Evolutionary conservation across 2,329 filamentous ascomycete species (phyloP).

Genomic region (Aspergillus tubingensis): DNA sequence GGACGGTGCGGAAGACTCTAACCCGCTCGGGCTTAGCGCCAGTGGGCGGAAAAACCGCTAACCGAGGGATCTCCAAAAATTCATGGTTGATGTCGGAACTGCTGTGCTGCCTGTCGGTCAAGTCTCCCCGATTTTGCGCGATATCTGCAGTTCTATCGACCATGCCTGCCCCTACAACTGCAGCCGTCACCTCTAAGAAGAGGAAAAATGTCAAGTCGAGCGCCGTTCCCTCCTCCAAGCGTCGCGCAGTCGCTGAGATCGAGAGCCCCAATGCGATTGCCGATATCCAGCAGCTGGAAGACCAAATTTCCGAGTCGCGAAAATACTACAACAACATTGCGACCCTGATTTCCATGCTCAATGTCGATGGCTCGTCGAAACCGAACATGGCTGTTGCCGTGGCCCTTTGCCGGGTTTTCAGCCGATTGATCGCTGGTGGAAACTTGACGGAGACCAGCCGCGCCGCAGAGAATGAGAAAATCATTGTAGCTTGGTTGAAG

Average conservation of each 20-base stretch:
- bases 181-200: constrained; percentile 38
- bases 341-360: constrained; percentile 64
- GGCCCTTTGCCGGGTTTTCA: constrained; percentile 82
- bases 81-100: constrained; percentile 15
- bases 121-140: background rate
- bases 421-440: constrained; percentile 74
- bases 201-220: constrained; percentile 41
- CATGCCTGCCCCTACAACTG: constrained; percentile 33
- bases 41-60: constrained; percentile 35
- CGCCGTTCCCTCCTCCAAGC: constrained; percentile 44
- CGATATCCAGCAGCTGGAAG: constrained; percentile 73
- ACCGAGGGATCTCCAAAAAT: constrained; percentile 35
- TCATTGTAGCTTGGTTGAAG: constrained; percentile 77
- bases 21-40: constrained; percentile 29
- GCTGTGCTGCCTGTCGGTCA: background rate
- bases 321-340: constrained; percentile 92
- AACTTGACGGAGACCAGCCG: constrained; percentile 66
- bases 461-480: constrained; percentile 70
- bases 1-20: constrained; percentile 40
- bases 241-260: constrained; percentile 50
- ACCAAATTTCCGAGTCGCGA: constrained; percentile 78
- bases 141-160: constrained; percentile 28
- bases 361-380: constrained; percentile 54
- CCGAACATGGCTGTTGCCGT: constrained; percentile 70
- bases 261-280: constrained; percentile 58